Percentiles rank a stretch among this genome's conserved stretches.
phyloP scores from a whole-genome alignment of 2,329 filamentous ascomycete species.

The Orbilia oligospora region DNA sequence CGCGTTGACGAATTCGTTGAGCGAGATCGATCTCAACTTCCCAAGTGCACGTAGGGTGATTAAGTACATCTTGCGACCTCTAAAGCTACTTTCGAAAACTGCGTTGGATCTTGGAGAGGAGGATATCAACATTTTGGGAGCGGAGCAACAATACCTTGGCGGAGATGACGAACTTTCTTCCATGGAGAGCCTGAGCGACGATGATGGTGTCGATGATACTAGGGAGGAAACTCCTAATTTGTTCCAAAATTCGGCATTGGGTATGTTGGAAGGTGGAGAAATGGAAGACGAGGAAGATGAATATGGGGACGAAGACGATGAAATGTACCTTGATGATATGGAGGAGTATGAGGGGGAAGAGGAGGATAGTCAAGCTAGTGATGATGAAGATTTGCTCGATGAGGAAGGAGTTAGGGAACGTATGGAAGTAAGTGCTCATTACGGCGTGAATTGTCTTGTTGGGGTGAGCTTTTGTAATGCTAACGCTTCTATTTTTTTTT shows the following conservation, averaged over 20 bases:
- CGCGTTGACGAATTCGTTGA: slow-evolving; percentile 89
- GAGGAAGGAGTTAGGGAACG: slow-evolving; percentile 56
- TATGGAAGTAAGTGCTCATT: slow-evolving; percentile 63
- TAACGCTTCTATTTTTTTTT: slow-evolving; percentile 64
- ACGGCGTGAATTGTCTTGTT: background rate
- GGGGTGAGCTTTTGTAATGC: background rate
- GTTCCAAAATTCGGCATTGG: slow-evolving; percentile 94
- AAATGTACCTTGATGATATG: slow-evolving; percentile 88
- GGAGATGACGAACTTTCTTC: slow-evolving; percentile 84
- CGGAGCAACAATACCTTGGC: slow-evolving; percentile 63
- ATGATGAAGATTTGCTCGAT: slow-evolving; percentile 79
- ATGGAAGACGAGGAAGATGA: slow-evolving; percentile 83
- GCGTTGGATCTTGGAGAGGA: slow-evolving; percentile 86
- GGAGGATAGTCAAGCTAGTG: slow-evolving; percentile 86
- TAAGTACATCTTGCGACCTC: slow-evolving; percentile 92
- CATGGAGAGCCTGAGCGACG: slow-evolving; percentile 86
- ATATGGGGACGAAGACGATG: slow-evolving; percentile 79
- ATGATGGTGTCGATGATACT: slow-evolving; percentile 73
- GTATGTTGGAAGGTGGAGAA: slow-evolving; percentile 90
- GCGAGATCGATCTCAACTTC: slow-evolving; percentile 95
- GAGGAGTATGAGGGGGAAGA: slow-evolving; percentile 86
- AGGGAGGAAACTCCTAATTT: slow-evolving; percentile 96
- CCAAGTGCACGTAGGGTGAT: slow-evolving; percentile 92
- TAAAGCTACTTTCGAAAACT: slow-evolving; percentile 88
- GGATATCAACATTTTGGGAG: slow-evolving; percentile 68